These are phyloP conservation scores for Fusarium austroafricanum DNA, from an alignment of 2,329 filamentous ascomycete genomes.

Conservation along the genomic window DNA sequence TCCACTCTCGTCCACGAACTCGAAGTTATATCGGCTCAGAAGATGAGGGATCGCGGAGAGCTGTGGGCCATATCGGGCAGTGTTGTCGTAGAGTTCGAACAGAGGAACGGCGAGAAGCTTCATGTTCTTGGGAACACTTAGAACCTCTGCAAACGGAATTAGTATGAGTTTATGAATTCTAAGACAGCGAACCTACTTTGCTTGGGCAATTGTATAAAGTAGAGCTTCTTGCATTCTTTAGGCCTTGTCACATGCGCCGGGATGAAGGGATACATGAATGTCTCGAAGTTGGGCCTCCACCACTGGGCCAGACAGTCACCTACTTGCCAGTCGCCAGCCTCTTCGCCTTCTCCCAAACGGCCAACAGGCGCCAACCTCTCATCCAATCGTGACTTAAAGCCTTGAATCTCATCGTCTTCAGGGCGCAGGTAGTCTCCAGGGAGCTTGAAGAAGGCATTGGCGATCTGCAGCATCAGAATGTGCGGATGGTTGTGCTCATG, in stretches of 20 bases:
- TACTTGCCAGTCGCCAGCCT: slow-evolving; percentile 89
- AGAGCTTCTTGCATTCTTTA: slow-evolving; percentile 99
- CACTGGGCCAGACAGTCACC: slow-evolving; percentile 96
- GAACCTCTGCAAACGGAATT: slow-evolving; percentile 72
- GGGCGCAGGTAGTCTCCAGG: slow-evolving; percentile 93
- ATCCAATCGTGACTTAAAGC: slow-evolving; percentile 94
- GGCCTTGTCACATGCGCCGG: slow-evolving; percentile 95
- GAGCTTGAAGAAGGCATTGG: slow-evolving; percentile 99
- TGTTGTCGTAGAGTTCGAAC: slow-evolving; percentile 99
- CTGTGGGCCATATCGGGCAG: slow-evolving; percentile 91
- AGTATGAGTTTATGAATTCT: neutral
- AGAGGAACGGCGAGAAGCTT: slow-evolving; percentile 96
- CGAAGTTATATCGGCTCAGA: slow-evolving; percentile 94
- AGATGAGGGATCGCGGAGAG: slow-evolving; percentile 96
- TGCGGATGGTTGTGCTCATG: slow-evolving; percentile 99
- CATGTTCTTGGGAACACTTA: slow-evolving; percentile 99
- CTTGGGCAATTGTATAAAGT: slow-evolving; percentile 93
- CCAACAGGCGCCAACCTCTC: slow-evolving; percentile 94
- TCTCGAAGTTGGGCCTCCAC: slow-evolving; percentile 99
- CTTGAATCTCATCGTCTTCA: slow-evolving; percentile 89
- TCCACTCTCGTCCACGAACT: slow-evolving; percentile 94
- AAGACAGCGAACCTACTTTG: slow-evolving; percentile 70
- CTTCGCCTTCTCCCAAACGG: slow-evolving; percentile 84
- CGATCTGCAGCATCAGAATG: slow-evolving; percentile 98
- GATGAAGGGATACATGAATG: slow-evolving; percentile 99